Conservation (phyloP, 1,139 yeast species). For the Sugiyamaella grinbergsii region DNA sequence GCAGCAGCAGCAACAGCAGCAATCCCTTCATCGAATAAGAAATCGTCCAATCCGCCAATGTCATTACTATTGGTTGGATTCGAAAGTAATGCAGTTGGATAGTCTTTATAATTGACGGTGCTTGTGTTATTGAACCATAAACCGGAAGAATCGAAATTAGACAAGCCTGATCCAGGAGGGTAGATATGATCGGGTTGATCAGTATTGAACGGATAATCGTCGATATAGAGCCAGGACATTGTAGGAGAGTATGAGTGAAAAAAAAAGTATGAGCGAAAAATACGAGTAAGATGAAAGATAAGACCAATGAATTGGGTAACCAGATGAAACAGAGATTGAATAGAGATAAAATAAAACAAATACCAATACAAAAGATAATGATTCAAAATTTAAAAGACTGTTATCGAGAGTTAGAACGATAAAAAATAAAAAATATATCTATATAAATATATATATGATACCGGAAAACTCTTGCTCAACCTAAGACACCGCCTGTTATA, state of each 20-base stretch:
- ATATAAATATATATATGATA: too few relatives aligned
- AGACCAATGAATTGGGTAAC: too few relatives aligned
- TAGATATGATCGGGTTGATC: not conserved
- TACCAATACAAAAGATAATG: too few relatives aligned
- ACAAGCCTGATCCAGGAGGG: conserved; percentile 8
- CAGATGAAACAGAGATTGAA: too few relatives aligned
- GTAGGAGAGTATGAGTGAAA: not conserved
- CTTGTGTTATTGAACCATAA: conserved; percentile 14
- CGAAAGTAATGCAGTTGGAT: conserved; percentile 10
- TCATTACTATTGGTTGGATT: conserved; percentile 10
- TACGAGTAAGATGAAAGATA: not conserved
- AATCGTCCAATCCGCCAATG: conserved; percentile 16
- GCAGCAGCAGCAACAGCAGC: too few relatives aligned
- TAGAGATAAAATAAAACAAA: too few relatives aligned
- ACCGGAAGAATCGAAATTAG: conserved; percentile 1
- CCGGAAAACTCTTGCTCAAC: too few relatives aligned
- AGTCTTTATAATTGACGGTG: conserved; percentile 13
- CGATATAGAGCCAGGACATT: conserved; percentile 18
- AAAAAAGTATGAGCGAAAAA: not conserved
- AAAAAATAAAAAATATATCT: too few relatives aligned
- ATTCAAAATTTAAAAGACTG: too few relatives aligned
- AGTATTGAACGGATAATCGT: conserved; percentile 17
- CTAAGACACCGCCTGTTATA: too few relatives aligned
- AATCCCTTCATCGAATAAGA: conserved; percentile 6
- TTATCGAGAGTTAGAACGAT: too few relatives aligned